phyloP scores from a whole-genome alignment of 1,139 yeast genomes.

The Pneumocystis jirovecii region DNA sequence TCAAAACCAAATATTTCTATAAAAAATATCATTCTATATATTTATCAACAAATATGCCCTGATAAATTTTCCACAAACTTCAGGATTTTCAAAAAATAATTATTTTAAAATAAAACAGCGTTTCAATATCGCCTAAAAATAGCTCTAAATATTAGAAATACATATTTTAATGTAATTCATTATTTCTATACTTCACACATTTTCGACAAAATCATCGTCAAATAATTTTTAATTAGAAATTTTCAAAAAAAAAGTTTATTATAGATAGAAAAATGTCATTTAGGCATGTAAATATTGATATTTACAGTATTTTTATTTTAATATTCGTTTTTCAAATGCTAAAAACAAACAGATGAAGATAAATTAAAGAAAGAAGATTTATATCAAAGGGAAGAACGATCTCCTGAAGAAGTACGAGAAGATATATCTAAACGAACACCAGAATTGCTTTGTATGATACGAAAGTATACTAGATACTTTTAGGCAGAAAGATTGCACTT shows the following conservation, averaged over 20 bases:
- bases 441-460: background rate
- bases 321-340: background rate
- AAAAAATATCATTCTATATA: too few species aligned
- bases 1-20: too few species aligned
- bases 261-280: background rate
- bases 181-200: background rate
- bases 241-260: background rate
- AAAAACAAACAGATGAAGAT: background rate
- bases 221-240: background rate
- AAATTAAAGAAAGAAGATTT: slow-evolving; percentile 2
- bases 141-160: too few species aligned
- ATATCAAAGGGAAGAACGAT: background rate
- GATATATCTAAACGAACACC: background rate
- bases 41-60: too few species aligned
- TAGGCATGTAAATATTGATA: background rate
- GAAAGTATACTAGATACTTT: background rate
- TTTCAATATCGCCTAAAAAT: too few species aligned
- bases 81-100: too few species aligned
- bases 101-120: too few species aligned
- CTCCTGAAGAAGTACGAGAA: slow-evolving; percentile 3
- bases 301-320: background rate
- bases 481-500: background rate
- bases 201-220: background rate
- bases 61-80: too few species aligned
- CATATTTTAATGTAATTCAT: too few species aligned